phyloP scores from a whole-genome alignment of 371 early-diverging fungal genomes.

The Mucor irregularis region DNA sequence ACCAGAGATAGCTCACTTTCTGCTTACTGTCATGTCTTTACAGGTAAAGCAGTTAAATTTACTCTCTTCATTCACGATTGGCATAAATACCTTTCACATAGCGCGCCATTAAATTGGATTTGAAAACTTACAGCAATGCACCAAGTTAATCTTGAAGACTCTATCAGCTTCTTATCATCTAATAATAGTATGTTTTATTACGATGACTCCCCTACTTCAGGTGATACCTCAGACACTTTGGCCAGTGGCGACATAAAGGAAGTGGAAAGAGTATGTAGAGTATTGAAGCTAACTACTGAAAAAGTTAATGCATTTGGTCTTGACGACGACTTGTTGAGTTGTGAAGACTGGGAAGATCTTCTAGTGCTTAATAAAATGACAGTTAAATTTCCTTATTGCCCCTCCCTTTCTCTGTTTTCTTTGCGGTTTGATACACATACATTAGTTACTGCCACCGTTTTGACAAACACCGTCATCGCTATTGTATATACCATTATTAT shows the following conservation, averaged over 20 bases:
- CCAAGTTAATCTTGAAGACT: slow-evolving; percentile 9
- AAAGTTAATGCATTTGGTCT: slow-evolving; percentile 11
- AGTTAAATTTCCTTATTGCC: slow-evolving; percentile 11
- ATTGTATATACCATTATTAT: slow-evolving; percentile 14
- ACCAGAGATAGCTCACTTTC: slow-evolving; percentile 5
- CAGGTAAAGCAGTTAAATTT: slow-evolving; percentile 10
- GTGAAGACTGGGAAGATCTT: slow-evolving; percentile 22
- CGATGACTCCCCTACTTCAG: slow-evolving; percentile 9
- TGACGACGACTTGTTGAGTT: slow-evolving; percentile 13
- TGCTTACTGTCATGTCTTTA: slow-evolving; percentile 13
- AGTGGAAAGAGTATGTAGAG: slow-evolving; percentile 9
- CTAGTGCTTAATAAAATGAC: slow-evolving; percentile 17
- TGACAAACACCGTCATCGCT: slow-evolving; percentile 4
- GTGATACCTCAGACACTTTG: slow-evolving; percentile 10
- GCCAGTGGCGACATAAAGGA: slow-evolving; percentile 9
- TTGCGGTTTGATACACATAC: slow-evolving; percentile 18
- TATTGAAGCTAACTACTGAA: slow-evolving; percentile 11
- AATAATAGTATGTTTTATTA: slow-evolving; percentile 2
- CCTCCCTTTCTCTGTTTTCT: slow-evolving; percentile 18
- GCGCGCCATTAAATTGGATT: background rate
- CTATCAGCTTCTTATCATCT: slow-evolving; percentile 4
- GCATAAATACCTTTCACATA: slow-evolving; percentile 1
- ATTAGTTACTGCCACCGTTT: slow-evolving; percentile 8
- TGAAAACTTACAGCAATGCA: slow-evolving; percentile 3
- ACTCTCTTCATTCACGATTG: background rate